Conservation (phyloP, 495 filamentous ascomycete genomes). For the Talaromyces liani region DNA sequence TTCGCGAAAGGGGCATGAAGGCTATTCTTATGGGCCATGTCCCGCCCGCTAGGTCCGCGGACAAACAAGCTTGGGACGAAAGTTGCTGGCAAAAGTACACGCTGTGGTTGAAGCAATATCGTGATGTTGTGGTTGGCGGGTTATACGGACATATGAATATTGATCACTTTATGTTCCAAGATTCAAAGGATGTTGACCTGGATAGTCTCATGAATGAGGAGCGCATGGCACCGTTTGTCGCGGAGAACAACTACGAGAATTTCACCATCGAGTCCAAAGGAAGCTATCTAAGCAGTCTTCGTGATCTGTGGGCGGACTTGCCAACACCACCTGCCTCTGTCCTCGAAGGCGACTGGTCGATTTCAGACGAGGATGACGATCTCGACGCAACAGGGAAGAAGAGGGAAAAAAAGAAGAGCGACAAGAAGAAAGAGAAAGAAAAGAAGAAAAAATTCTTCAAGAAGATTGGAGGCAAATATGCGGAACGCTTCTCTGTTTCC, state of each 20-base stretch:
- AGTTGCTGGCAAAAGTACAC: constrained; percentile 98
- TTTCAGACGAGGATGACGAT: constrained; percentile 10
- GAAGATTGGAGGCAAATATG: constrained; percentile 70
- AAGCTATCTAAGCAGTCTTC: constrained; percentile 73
- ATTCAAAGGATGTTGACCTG: constrained; percentile 65
- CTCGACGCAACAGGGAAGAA: constrained; percentile 22
- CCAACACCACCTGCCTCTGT: constrained; percentile 43
- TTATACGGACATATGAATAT: constrained; percentile 98
- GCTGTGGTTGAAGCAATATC: constrained; percentile 79
- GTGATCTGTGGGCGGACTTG: constrained; percentile 68
- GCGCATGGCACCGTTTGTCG: constrained; percentile 8
- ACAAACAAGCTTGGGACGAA: constrained; percentile 84
- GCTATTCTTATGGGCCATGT: constrained; percentile 93
- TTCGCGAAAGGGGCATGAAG: constrained; percentile 83
- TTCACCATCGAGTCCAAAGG: constrained; percentile 56
- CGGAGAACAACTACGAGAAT: constrained; percentile 7
- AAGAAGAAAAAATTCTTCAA: constrained; percentile 51
- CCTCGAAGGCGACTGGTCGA: constrained; percentile 6
- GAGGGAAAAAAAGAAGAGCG: constrained; percentile 31
- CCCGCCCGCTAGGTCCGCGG: constrained; percentile 74
- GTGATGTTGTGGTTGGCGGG: constrained; percentile 75
- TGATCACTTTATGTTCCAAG: constrained; percentile 93
- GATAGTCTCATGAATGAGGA: constrained; percentile 16
- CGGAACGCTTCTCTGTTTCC: constrained; percentile 75
- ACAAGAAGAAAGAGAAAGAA: constrained; percentile 38